Percentiles rank a stretch among this genome's conserved stretches.
These are phyloP conservation scores for Galium porrigens DNA, from an alignment of 305 asterid genomes.

Conservation along the genomic window DNA sequence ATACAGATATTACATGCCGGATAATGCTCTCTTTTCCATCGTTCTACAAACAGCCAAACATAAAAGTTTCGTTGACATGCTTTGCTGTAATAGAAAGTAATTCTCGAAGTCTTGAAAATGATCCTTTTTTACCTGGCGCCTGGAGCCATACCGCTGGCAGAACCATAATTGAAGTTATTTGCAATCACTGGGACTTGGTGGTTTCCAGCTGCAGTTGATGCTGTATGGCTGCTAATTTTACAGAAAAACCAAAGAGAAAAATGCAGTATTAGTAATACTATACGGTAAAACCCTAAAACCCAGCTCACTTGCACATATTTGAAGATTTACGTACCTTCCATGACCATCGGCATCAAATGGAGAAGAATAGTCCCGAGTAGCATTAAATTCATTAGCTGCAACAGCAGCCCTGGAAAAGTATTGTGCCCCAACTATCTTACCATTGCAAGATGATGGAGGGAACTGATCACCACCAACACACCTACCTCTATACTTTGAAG, in stretches of 20 bases:
- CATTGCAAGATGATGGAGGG: conserved; percentile 37
- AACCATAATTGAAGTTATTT: conserved; percentile 40
- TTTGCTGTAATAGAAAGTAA: neutral
- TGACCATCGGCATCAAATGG: conserved; percentile 66
- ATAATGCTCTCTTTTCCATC: neutral
- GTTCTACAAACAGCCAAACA: neutral
- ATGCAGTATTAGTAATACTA: neutral
- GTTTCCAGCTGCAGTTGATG: conserved; percentile 57
- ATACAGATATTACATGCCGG: neutral
- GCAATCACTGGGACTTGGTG: conserved; percentile 27
- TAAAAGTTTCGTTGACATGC: neutral
- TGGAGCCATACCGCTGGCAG: conserved; percentile 62
- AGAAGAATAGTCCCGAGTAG: conserved; percentile 37
- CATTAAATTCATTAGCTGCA: conserved; percentile 43
- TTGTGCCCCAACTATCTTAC: conserved; percentile 48
- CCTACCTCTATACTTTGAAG: conserved; percentile 34
- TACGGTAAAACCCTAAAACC: neutral
- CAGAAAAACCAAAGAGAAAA: conserved; percentile 15
- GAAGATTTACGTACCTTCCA: conserved; percentile 35
- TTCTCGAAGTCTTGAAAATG: neutral
- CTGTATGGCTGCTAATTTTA: conserved; percentile 38
- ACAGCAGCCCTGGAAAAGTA: conserved; percentile 45
- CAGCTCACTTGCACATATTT: neutral
- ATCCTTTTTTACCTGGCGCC: conserved; percentile 33
- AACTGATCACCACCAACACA: conserved; percentile 33